Evolutionary conservation across 768 basidiomycete genomes (phyloP), one percentile per base, ranked within the genome.

Genomic region (Asterophora lycoperdoides): DNA sequence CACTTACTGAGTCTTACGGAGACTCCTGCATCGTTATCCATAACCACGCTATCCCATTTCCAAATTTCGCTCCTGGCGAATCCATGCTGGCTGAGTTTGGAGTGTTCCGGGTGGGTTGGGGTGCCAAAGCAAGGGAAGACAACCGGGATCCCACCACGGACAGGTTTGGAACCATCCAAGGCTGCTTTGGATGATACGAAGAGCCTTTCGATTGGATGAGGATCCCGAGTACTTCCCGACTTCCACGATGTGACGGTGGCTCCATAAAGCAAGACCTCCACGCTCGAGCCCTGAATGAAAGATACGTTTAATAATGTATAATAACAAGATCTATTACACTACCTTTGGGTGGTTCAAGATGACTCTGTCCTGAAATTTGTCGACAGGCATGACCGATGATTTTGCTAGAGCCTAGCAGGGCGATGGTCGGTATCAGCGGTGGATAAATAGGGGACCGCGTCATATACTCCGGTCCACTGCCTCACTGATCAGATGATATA

Each of bases 71-170:
- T 91, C 35, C 96, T 74, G 5, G 91, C 95, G 62, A 95, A 97
- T 0, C 96, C 96, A 64, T 98, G 96, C 65, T 96, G 93, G 5
- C 73, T 48, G 5, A 99, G 72, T 39, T 77, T 78, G 17, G 64
- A 56, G 64, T 93, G 89, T 41, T 84, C 88, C 20, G 75, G 77
- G 64, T 83, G 86, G 14, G 75, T 77, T 1, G 95, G 90, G 0
- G 89, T 74, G 3, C 95, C 94, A 60, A 97, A 98, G 69, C 88
- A 91, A 36, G 87, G 85, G 65, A 93, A 96, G 36, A 90, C 83
- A 32, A 79, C 62, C 9, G 79, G 79, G 17, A 79, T 78, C 9
- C 78, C 78, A 9, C 78, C 79, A 48, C 78, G 65, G 26, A 79
- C 73, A 1, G 92, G 81, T 68, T 90, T 93, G 32, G 80, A 79